A percentile compares a stretch with the other conserved stretches of the same genome.
Evolutionary conservation across 352 stramenopile genomes (phyloP).

Genomic region (Pilasporangium apinafurcum): DNA sequence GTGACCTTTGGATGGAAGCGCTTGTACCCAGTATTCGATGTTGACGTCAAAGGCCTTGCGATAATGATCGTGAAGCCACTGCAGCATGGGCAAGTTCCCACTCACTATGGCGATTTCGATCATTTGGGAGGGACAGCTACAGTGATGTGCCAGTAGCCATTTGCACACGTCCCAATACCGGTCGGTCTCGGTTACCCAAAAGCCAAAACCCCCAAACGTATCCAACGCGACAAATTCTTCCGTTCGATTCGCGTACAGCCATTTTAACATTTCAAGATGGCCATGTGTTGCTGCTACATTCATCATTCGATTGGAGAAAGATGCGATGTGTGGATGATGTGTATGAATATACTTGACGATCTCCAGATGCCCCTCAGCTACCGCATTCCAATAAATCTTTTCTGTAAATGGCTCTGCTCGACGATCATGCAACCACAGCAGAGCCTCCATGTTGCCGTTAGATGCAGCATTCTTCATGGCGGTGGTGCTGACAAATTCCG

Average conservation of each 20-base stretch:
- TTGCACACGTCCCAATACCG: conserved; percentile 8
- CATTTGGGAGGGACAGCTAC: conserved; percentile 12
- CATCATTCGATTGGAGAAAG: conserved; percentile 10
- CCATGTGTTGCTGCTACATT: conserved; percentile 10
- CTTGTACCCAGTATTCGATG: conserved; percentile 11
- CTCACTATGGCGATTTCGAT: conserved; percentile 15
- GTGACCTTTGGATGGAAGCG: conserved; percentile 5
- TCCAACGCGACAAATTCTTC: no score
- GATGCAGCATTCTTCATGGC: conserved; percentile 10
- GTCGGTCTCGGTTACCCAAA: conserved; percentile 4
- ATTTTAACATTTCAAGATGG: conserved; percentile 12
- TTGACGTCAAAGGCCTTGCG: conserved; percentile 8
- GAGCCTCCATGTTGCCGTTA: conserved; percentile 6
- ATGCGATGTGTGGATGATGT: conserved; percentile 4
- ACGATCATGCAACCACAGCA: conserved; percentile 11
- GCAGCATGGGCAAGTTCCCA: conserved; percentile 12
- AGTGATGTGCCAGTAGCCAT: conserved; percentile 12
- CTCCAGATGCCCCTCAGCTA: conserved; percentile 3
- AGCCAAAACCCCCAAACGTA: no score
- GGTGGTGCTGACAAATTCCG: conserved; percentile 8
- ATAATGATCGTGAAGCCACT: conserved; percentile 13
- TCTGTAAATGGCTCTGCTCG: conserved; percentile 10
- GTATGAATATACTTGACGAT: conserved; percentile 8
- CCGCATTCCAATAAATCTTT: conserved; percentile 17
- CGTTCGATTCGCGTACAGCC: conserved; percentile 5